These are phyloP conservation scores for Aleurites moluccanus DNA, from an alignment of 441 rosid genomes.

Conservation along the genomic window DNA sequence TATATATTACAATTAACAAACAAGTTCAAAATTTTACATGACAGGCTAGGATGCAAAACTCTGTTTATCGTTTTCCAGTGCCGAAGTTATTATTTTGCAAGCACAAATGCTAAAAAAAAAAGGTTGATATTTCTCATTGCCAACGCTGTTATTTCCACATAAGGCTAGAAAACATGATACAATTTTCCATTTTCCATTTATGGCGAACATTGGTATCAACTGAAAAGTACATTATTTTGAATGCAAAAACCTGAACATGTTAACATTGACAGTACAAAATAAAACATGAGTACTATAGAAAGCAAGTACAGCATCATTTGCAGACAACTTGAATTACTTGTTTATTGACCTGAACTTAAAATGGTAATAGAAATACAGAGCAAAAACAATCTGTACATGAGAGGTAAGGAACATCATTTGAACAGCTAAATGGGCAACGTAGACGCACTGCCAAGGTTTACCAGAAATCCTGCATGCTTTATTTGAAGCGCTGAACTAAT, in stretches of 20 bases:
- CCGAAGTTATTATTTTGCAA: neutral
- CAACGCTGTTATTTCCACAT: no score
- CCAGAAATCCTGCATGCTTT: conserved; percentile 42
- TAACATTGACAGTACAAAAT: neutral
- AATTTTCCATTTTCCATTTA: neutral
- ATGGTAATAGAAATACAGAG: conserved; percentile 2
- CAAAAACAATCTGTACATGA: conserved; percentile 18
- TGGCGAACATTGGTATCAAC: neutral
- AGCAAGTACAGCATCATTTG: neutral
- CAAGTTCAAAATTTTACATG: no score
- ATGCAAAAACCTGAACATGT: neutral
- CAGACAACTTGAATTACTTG: neutral
- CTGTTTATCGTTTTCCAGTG: neutral
- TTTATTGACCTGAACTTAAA: conserved; percentile 4
- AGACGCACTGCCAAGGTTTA: conserved; percentile 32
- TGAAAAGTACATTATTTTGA: neutral
- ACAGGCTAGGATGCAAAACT: no score
- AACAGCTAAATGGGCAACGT: conserved; percentile 43
- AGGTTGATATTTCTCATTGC: no score
- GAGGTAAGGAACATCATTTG: neutral
- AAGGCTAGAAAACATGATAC: neutral
- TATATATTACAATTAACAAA: no score
- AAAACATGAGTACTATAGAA: neutral
- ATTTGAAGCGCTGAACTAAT: conserved; percentile 80
- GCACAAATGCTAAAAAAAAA: no score